These are phyloP conservation scores for Calcarisporium arbuscula DNA, from an alignment of 2,329 filamentous ascomycete species.

Conservation along the genomic window DNA sequence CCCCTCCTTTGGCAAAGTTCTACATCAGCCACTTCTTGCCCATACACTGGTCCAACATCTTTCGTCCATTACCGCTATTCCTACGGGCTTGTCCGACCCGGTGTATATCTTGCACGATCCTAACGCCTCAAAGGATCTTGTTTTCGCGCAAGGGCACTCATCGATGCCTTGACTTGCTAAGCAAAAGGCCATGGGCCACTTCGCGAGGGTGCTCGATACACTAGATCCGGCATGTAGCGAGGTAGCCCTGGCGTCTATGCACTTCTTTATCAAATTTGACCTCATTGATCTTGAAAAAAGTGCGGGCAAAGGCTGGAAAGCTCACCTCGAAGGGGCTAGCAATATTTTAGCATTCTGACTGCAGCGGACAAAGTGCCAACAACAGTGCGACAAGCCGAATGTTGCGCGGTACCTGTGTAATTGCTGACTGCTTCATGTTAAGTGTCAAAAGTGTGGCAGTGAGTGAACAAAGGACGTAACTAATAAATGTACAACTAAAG, in stretches of 20 bases:
- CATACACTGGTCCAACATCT: constrained; percentile 41
- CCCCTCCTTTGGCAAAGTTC: constrained; percentile 41
- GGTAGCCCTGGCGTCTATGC: constrained; percentile 39
- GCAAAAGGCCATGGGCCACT: constrained; percentile 38
- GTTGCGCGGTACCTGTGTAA: constrained; percentile 38
- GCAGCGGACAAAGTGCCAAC: constrained; percentile 18
- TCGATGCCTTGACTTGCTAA: constrained; percentile 42
- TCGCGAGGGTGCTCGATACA: constrained; percentile 33
- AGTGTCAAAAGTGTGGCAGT: no score
- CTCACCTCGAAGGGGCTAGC: constrained; percentile 39
- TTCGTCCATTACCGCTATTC: constrained; percentile 26
- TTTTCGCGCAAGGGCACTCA: constrained; percentile 32
- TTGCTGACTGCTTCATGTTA: constrained; percentile 43
- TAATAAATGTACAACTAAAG: constrained; percentile 19
- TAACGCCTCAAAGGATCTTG: constrained; percentile 31
- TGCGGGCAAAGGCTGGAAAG: constrained; percentile 35
- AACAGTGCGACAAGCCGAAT: constrained; percentile 25
- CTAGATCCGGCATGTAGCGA: constrained; percentile 35
- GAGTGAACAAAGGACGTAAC: neutral
- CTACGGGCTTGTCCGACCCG: constrained; percentile 26
- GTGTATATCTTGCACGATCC: constrained; percentile 28
- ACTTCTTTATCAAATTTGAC: constrained; percentile 46
- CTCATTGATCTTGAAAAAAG: constrained; percentile 41
- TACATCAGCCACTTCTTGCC: constrained; percentile 44
- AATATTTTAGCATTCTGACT: constrained; percentile 32